phyloP scores from a whole-genome alignment of 2,329 filamentous ascomycete genomes.

The Teratosphaeria zuluensis region DNA sequence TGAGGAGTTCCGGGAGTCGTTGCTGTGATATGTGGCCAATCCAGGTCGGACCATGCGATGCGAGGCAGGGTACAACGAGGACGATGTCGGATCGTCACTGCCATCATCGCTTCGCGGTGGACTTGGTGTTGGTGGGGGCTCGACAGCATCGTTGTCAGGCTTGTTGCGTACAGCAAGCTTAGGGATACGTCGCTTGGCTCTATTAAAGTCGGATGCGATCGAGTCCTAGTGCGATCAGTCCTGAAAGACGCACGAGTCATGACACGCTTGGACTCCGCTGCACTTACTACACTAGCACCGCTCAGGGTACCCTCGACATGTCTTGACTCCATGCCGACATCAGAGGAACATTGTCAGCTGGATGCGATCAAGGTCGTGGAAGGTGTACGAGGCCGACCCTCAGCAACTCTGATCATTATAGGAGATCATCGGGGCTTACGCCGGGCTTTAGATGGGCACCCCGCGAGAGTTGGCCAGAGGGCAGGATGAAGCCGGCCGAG shows the following conservation, averaged over 20 bases:
- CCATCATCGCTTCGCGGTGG: conserved; percentile 3
- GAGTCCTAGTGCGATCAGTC: not conserved
- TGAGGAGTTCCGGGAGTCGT: conserved; percentile 2
- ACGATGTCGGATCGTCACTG: not conserved
- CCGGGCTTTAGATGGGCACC: not conserved
- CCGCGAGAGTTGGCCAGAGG: not conserved
- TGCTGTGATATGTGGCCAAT: conserved; percentile 1
- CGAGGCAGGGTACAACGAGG: not conserved
- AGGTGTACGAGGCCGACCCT: not conserved
- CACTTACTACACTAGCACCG: not conserved
- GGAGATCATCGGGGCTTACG: not conserved
- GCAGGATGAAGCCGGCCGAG: not conserved
- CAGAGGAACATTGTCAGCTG: not conserved
- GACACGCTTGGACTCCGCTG: not conserved
- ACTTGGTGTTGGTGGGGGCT: not conserved
- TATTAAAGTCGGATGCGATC: conserved; percentile 2
- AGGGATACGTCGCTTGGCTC: conserved; percentile 11
- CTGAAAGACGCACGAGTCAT: not conserved
- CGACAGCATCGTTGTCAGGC: not conserved
- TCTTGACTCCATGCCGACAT: not conserved
- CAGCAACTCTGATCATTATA: not conserved
- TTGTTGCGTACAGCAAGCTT: conserved; percentile 16
- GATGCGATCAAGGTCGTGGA: not conserved
- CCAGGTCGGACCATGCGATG: not conserved
- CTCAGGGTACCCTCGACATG: not conserved